Conservation (phyloP, 768 basidiomycete species). For the Collybia sordida region DNA sequence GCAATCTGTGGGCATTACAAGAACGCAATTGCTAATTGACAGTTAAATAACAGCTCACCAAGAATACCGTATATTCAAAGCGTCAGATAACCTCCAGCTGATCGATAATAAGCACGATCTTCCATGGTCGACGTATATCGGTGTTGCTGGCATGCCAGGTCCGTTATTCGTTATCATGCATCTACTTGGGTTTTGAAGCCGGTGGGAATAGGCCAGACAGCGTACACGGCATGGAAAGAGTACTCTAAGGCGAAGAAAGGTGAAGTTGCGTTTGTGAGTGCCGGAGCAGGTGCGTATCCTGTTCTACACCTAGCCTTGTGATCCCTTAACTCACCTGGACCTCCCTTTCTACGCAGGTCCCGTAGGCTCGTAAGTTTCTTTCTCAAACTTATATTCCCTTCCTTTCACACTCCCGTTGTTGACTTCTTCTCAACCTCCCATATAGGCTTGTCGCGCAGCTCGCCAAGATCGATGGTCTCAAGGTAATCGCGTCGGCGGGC, state of each 20-base stretch:
- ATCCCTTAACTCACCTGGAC: not conserved
- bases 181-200: not conserved
- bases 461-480: slow-evolving; percentile 49
- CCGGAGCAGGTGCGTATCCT: slow-evolving; percentile 29
- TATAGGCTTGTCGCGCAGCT: slow-evolving; percentile 48
- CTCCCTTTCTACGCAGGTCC: slow-evolving; percentile 20
- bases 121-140: slow-evolving; percentile 48
- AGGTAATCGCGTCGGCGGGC: slow-evolving; percentile 73
- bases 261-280: slow-evolving; percentile 37
- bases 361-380: slow-evolving; percentile 56
- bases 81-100: slow-evolving; percentile 17
- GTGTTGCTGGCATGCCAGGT: slow-evolving; percentile 56
- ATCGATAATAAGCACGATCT: slow-evolving; percentile 42
- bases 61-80: slow-evolving; percentile 35
- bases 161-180: slow-evolving; percentile 10
- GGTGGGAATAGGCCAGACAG: slow-evolving; percentile 23
- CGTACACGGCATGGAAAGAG: slow-evolving; percentile 39
- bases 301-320: not conserved
- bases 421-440: not conserved
- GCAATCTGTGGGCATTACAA: too few relatives aligned
- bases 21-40: too few relatives aligned
- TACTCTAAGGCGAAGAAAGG: slow-evolving; percentile 37
- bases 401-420: not conserved
- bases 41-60: slow-evolving; percentile 42
- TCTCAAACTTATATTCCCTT: not conserved